These are phyloP conservation scores for Globisporangium nodosum DNA, from an alignment of 352 stramenopile genomes.

Conservation along the genomic window DNA sequence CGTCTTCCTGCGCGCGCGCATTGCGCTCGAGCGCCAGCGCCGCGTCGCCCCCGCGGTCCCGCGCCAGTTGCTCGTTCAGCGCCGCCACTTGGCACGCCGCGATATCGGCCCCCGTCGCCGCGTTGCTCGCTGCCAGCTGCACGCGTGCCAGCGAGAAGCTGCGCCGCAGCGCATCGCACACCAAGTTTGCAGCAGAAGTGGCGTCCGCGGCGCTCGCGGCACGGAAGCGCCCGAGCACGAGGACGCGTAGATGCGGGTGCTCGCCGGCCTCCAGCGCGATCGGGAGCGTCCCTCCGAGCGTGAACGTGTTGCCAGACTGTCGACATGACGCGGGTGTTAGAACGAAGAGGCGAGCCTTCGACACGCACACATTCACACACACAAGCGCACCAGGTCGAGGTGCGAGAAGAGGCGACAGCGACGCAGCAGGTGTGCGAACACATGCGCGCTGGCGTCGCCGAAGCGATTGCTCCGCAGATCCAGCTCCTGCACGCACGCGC, in stretches of 20 bases:
- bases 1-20: not conserved
- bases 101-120: slow-evolving; percentile 1
- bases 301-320: slow-evolving; percentile 32
- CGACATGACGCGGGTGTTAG: too few species aligned
- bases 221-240: slow-evolving; percentile 28
- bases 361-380: not conserved
- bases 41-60: not conserved
- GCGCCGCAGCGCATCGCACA: slow-evolving; percentile 13
- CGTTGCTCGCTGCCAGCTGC: slow-evolving; percentile 16
- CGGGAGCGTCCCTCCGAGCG: slow-evolving; percentile 18
- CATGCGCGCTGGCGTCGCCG: slow-evolving; percentile 19
- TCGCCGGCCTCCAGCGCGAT: slow-evolving; percentile 9
- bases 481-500: slow-evolving; percentile 25
- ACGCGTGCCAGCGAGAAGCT: slow-evolving; percentile 26
- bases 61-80: slow-evolving; percentile 17
- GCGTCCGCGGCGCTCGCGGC: not conserved
- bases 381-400: slow-evolving; percentile 33
- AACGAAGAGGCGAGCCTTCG: not conserved
- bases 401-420: slow-evolving; percentile 22
- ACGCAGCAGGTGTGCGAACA: slow-evolving; percentile 28
- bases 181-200: not conserved
- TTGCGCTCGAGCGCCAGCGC: slow-evolving; percentile 10
- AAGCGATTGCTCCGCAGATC: slow-evolving; percentile 31
- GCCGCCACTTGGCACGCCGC: slow-evolving; percentile 9
- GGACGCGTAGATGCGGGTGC: slow-evolving; percentile 21